Conservation (phyloP, 1,139 yeast genomes). For the Debaryomyces robertsiae region DNA sequence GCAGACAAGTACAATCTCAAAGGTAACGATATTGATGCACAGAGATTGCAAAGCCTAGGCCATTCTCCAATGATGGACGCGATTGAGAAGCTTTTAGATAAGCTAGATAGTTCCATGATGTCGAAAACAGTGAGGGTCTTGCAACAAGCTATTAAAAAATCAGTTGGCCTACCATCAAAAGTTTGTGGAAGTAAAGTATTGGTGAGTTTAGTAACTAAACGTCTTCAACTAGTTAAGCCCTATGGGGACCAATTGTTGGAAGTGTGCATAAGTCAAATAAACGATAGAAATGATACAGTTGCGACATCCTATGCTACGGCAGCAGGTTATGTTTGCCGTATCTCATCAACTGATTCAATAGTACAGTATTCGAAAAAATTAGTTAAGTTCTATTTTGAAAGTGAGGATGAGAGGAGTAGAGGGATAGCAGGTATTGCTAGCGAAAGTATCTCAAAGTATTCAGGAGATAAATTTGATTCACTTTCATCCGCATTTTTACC, state of each 20-base stretch:
- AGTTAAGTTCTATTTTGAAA: constrained; percentile 60
- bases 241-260: constrained; percentile 65
- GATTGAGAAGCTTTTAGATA: constrained; percentile 67
- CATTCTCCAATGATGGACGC: constrained; percentile 90
- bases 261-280: constrained; percentile 59
- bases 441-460: constrained; percentile 68
- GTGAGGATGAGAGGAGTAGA: constrained; percentile 52
- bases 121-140: constrained; percentile 53
- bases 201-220: constrained; percentile 62
- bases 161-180: constrained; percentile 91
- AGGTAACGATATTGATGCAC: constrained; percentile 72
- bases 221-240: constrained; percentile 55
- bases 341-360: constrained; percentile 57
- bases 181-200: constrained; percentile 83
- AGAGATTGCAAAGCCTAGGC: constrained; percentile 72
- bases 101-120: constrained; percentile 55
- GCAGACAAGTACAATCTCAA: constrained; percentile 85
- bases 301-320: constrained; percentile 78
- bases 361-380: constrained; percentile 57
- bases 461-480: constrained; percentile 67
- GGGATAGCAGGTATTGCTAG: constrained; percentile 63
- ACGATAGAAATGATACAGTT: constrained; percentile 72
- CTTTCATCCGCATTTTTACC: constrained; percentile 74
- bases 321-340: constrained; percentile 75
- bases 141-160: constrained; percentile 55